Percentiles rank a stretch among this genome's conserved stretches.
These are phyloP conservation scores for Dalechampia spathulata DNA, from an alignment of 441 rosid species.

Conservation along the genomic window DNA sequence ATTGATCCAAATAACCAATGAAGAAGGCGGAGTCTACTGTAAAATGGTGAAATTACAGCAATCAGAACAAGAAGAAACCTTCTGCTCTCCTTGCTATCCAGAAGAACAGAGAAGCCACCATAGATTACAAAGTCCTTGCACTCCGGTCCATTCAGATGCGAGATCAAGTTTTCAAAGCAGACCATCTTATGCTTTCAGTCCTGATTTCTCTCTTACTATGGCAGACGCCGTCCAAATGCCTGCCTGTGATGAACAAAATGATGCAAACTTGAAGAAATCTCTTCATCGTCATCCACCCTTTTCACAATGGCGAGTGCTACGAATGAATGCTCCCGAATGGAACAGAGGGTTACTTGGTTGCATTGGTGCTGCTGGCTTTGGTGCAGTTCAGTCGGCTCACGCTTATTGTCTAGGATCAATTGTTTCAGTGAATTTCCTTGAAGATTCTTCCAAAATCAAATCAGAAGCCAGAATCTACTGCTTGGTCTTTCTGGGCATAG, in stretches of 20 bases:
- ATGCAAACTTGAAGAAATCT: not conserved
- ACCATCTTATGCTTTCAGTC: slow-evolving; percentile 40
- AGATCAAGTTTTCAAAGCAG: slow-evolving; percentile 35
- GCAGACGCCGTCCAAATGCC: slow-evolving; percentile 32
- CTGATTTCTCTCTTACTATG: slow-evolving; percentile 35
- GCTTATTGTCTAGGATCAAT: slow-evolving; percentile 52
- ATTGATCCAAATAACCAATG: slow-evolving; percentile 25
- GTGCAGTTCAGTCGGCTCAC: slow-evolving; percentile 49
- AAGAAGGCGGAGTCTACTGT: slow-evolving; percentile 34
- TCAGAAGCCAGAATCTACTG: slow-evolving; percentile 35
- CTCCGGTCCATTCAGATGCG: slow-evolving; percentile 11
- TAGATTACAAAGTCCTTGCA: slow-evolving; percentile 18
- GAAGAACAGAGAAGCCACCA: not conserved
- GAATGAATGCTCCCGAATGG: slow-evolving; percentile 50
- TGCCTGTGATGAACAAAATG: slow-evolving; percentile 24
- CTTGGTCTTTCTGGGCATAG: slow-evolving; percentile 42
- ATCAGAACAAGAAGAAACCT: slow-evolving; percentile 22
- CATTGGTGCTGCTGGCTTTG: slow-evolving; percentile 48
- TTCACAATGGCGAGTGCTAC: slow-evolving; percentile 46
- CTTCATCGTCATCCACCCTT: slow-evolving; percentile 21
- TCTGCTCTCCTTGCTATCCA: not conserved
- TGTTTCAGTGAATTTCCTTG: slow-evolving; percentile 40
- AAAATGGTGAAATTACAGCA: slow-evolving; percentile 43
- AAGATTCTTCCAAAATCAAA: slow-evolving; percentile 31
- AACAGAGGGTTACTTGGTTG: slow-evolving; percentile 42